Conservation (phyloP, 1,284 basidiomycete genomes). For the Heterobasidion parviporum region DNA sequence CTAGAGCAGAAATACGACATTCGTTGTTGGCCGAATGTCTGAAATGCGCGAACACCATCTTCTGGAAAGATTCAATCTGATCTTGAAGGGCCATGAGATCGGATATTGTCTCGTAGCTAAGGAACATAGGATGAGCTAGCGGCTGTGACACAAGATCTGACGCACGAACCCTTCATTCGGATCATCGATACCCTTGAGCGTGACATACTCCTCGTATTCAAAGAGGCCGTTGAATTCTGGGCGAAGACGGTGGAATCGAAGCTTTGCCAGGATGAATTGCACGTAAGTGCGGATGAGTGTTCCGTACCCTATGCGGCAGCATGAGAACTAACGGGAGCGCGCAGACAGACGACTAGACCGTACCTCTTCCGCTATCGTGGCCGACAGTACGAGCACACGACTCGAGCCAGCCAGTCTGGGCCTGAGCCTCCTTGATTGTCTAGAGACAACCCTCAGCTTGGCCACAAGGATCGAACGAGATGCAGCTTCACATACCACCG, state of each 20-base stretch:
- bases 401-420: constrained; percentile 95
- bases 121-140: constrained; percentile 6
- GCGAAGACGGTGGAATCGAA: constrained; percentile 88
- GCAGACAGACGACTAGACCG: constrained; percentile 10
- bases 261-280: constrained; percentile 89
- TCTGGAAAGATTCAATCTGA: constrained; percentile 95
- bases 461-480: neutral
- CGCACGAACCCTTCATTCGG: constrained; percentile 87
- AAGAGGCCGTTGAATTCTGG: constrained; percentile 95
- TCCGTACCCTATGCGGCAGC: constrained; percentile 65
- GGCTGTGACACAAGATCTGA: neutral
- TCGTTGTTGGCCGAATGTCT: constrained; percentile 87
- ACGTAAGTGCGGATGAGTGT: constrained; percentile 91
- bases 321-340: constrained; percentile 1
- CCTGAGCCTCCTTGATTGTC: constrained; percentile 92
- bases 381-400: constrained; percentile 87
- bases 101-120: constrained; percentile 89
- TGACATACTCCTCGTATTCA: constrained; percentile 96
- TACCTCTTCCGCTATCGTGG: constrained; percentile 73
- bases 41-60: constrained; percentile 92
- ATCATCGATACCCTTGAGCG: constrained; percentile 92
- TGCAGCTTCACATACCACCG: constrained; percentile 52
- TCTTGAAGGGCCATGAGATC: constrained; percentile 96
- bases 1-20: constrained; percentile 88
- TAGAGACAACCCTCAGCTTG: constrained; percentile 22